Evolutionary conservation across 1,284 basidiomycete genomes (phyloP), one percentile per base, ranked within the genome.

Genomic region (Tremellales sp.): DNA sequence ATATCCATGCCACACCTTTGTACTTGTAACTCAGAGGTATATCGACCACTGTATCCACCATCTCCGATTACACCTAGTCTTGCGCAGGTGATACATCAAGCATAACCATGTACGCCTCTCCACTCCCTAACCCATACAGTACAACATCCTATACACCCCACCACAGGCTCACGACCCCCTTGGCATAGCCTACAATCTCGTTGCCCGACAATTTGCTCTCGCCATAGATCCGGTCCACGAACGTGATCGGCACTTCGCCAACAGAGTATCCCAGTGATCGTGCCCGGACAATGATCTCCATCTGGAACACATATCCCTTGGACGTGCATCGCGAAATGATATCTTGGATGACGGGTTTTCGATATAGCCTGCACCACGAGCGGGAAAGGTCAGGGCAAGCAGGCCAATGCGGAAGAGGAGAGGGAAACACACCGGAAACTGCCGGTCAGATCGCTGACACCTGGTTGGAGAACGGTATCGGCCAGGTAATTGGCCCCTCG

Each of bases 201-300:
- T 85, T 83, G 26, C 87, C 86, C 18, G 86, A 86, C 29, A 94
- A 76, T 73, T 94, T 94, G 68, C 86, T 89, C 72, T 93, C 89
- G 3, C 90, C 90, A 68, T 86, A 93, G 58, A 94, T 84, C 31
- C 90, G 80, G 73, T 94, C 90, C 27, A 91, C 89, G 66, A 94
- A 94, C 1, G 88, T 93, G 60, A 94, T 94, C 0, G 90, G 90
- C 37, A 93, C 81, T 69, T 94, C 90, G 10, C 87, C 90, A 1
- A 94, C 81, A 5, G 79, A 80, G 72, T 89, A 93, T 6, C 87
- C 88, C 41, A 86, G 74, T 1, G 85, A 80, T 38, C 83, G 78
- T 2, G 90, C 90, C 4, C 90, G 81, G 22, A 91, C 90, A 78
- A 93, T 90, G 81, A 93, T 93, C 71, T 94, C 90, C 90, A 94